Conservation (phyloP, 768 basidiomycete genomes). For the Rubroboletus pulcherrimus region DNA sequence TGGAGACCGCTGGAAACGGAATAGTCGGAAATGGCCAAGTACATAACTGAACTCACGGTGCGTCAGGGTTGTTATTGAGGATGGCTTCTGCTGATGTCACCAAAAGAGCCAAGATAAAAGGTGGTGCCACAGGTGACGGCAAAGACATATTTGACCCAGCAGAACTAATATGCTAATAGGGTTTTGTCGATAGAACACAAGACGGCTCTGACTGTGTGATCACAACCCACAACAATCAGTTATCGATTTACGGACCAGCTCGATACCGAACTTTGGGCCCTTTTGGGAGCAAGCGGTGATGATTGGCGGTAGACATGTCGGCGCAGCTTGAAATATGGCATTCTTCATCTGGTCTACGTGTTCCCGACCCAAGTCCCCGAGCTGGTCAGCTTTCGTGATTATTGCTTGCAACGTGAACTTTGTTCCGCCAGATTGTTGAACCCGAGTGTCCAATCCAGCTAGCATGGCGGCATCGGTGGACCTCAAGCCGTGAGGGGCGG, state of each 20-base stretch:
- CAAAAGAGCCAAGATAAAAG: neutral
- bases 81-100: neutral
- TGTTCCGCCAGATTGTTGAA: constrained; percentile 33
- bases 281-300: constrained; percentile 46
- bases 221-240: constrained; percentile 51
- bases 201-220: neutral
- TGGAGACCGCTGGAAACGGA: neutral
- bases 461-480: constrained; percentile 62
- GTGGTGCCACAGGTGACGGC: neutral
- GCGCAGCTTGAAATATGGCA: constrained; percentile 50
- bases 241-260: constrained; percentile 54
- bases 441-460: constrained; percentile 36
- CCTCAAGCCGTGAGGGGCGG: constrained; percentile 61
- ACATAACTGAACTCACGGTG: neutral
- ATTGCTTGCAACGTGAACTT: constrained; percentile 66
- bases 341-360: constrained; percentile 42
- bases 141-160: neutral
- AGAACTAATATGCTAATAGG: neutral
- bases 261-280: constrained; percentile 56
- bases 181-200: neutral
- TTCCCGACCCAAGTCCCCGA: constrained; percentile 33
- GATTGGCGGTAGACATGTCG: constrained; percentile 65
- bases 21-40: neutral
- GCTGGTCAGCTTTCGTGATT: constrained; percentile 66
- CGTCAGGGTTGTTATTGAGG: constrained; percentile 4